These are phyloP conservation scores for Saprolegnia parasitica DNA, from an alignment of 352 stramenopile genomes.

Conservation along the genomic window DNA sequence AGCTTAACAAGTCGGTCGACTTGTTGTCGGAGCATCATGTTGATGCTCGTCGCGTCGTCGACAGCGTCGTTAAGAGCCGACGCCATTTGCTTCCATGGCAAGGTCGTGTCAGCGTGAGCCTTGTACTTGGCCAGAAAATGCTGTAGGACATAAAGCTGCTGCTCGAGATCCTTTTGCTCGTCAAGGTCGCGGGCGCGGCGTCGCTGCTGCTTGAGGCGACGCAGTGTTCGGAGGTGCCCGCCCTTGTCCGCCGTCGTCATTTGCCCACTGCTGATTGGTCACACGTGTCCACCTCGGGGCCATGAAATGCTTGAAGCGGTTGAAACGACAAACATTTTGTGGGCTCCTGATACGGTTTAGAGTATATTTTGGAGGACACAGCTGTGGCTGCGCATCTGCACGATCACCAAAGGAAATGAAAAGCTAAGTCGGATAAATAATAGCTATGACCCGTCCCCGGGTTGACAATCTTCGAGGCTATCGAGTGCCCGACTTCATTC, in stretches of 20 bases:
- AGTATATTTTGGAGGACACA: too few species aligned
- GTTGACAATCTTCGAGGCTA: too few species aligned
- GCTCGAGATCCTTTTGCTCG: neutral
- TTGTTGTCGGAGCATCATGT: neutral
- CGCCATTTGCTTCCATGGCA: neutral
- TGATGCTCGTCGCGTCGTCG: neutral
- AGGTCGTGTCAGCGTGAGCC: neutral
- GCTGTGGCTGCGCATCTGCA: too few species aligned
- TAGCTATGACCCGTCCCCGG: too few species aligned
- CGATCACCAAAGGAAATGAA: too few species aligned
- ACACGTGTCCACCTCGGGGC: neutral
- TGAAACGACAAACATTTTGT: too few species aligned
- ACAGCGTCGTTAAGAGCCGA: neutral
- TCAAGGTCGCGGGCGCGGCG: neutral
- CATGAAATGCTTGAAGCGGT: too few species aligned
- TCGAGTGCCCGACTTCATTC: too few species aligned
- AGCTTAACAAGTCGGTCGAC: neutral
- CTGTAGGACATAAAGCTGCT: neutral
- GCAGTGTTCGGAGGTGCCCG: neutral
- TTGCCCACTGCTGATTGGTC: neutral
- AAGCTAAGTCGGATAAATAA: too few species aligned
- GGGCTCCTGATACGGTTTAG: too few species aligned
- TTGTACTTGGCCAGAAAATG: neutral
- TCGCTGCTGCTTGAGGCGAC: constrained; percentile 17
- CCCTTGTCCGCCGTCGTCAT: neutral